A percentile compares a stretch with the other conserved stretches of the same genome.
Conservation (phyloP, 2,329 filamentous ascomycete genomes). For the Cladophialophora carrionii region DNA sequence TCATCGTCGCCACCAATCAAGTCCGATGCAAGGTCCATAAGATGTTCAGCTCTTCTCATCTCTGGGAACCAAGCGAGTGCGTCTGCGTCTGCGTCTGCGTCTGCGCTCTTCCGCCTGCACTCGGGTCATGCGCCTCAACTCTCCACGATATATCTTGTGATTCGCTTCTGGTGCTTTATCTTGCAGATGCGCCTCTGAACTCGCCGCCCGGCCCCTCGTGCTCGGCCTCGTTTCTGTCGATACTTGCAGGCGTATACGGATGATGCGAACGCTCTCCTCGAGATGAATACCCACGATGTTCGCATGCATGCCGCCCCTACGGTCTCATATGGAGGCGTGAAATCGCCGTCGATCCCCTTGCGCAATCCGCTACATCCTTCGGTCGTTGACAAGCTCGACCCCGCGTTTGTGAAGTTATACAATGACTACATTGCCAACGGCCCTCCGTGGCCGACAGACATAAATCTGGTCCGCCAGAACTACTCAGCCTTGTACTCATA, state of each 20-base stretch:
- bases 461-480: slow-evolving; percentile 36
- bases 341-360: slow-evolving; percentile 18
- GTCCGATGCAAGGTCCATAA: slow-evolving; percentile 3
- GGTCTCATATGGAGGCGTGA: slow-evolving; percentile 6
- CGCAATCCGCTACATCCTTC: slow-evolving; percentile 35
- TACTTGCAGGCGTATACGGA: neutral
- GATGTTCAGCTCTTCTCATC: slow-evolving; percentile 17
- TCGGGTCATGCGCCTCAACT: slow-evolving; percentile 14
- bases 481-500: slow-evolving; percentile 37
- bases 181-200: neutral
- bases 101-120: slow-evolving; percentile 3
- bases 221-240: neutral
- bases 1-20: slow-evolving; percentile 21
- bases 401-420: slow-evolving; percentile 38
- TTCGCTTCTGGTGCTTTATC: slow-evolving; percentile 8
- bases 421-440: slow-evolving; percentile 36
- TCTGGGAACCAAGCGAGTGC: slow-evolving; percentile 11
- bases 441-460: slow-evolving; percentile 32
- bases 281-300: slow-evolving; percentile 27
- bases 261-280: slow-evolving; percentile 18
- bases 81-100: slow-evolving; percentile 3
- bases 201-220: neutral
- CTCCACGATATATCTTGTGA: slow-evolving; percentile 9
- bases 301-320: slow-evolving; percentile 27
- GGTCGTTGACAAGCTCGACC: slow-evolving; percentile 36